A percentile compares a stretch with the other conserved stretches of the same genome.
Evolutionary conservation across 2,329 filamentous ascomycete genomes (phyloP).

Genomic region (Emericellopsis cladophorae): DNA sequence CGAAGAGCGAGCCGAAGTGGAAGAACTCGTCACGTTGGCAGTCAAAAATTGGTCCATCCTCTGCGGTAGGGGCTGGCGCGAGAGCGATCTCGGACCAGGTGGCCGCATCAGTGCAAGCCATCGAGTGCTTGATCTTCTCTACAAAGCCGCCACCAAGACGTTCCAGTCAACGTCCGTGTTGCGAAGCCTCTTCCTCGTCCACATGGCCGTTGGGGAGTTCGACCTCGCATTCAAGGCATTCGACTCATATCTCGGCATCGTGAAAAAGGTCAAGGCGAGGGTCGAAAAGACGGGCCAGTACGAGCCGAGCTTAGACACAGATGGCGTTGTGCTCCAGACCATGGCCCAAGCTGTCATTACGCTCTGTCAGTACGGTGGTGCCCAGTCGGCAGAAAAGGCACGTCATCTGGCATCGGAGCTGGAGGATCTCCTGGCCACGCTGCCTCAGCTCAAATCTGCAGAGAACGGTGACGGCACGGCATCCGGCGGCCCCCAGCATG

Average conservation of each 20-base stretch:
- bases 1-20: conserved; percentile 65
- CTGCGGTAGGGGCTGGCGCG: conserved; percentile 67
- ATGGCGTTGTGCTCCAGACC: conserved; percentile 64
- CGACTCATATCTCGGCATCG: conserved; percentile 81
- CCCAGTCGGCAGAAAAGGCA: conserved; percentile 67
- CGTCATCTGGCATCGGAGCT: conserved; percentile 57
- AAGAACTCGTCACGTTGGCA: conserved; percentile 67
- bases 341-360: conserved; percentile 69
- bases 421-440: conserved; percentile 61
- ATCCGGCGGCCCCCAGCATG: conserved; percentile 15
- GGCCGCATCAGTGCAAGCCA: conserved; percentile 65
- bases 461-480: conserved; percentile 14
- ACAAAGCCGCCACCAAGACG: conserved; percentile 81
- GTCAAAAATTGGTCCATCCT: conserved; percentile 78
- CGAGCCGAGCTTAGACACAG: conserved; percentile 64
- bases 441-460: conserved; percentile 18
- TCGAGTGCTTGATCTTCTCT: conserved; percentile 75
- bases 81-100: conserved; percentile 68
- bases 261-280: conserved; percentile 73
- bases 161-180: conserved; percentile 90
- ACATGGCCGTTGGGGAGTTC: conserved; percentile 80
- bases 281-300: conserved; percentile 64
- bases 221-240: conserved; percentile 84
- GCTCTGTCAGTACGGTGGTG: conserved; percentile 69
- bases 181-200: conserved; percentile 75